Evolutionary conservation across 352 stramenopile species (phyloP), one percentile per base, ranked within the genome.

Genomic region (Phytopythium chamaehyphon): DNA sequence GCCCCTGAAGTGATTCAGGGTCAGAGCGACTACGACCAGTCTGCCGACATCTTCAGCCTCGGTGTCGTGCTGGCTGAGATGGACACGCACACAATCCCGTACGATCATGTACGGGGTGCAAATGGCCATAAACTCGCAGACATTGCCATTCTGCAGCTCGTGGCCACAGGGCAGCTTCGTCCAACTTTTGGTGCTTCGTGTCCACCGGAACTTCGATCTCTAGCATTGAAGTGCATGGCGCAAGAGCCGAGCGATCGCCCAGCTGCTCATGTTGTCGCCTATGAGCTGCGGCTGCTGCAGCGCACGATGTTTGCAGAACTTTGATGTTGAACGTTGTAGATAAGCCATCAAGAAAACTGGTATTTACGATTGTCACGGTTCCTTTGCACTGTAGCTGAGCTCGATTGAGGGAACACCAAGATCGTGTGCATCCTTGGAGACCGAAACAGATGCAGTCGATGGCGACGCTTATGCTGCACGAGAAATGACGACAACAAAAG

Each of bases 31-130:
- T 88, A 88, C 51, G 70, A 75, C 28, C 46, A 70, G 2, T 62
- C 61, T 0, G 71, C 71, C 33, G 77, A 88, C 24, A 69, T 88
- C 6, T 88, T 81, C 28, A 76, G 75, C 0, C 77, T 89, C 14
- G 78, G 78, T 0, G 71, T 79, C 1, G 53, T 89, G 36, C 42
- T 89, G 0, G 71, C 61, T 1, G 77, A 88, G 44, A 57, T 88
- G 37, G 77, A 88, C 38, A 73, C 68, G 7, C 74, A 83, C 33
- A 36, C 52, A 12, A 54, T 84, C 3, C 78, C 75, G 12, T 86
- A 87, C 53, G 61, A 71, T 6, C 68, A 78, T 7, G 51, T 67
- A 3, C 62, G 61, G 4, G 54, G 61, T 16, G 47, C 55, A 0
- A 71, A 75, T 16, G 69, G 71, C 21, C 51, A 68, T 26, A 44